Conservation (phyloP, 2,329 filamentous ascomycete species). For the Aspergillus floridensis region DNA sequence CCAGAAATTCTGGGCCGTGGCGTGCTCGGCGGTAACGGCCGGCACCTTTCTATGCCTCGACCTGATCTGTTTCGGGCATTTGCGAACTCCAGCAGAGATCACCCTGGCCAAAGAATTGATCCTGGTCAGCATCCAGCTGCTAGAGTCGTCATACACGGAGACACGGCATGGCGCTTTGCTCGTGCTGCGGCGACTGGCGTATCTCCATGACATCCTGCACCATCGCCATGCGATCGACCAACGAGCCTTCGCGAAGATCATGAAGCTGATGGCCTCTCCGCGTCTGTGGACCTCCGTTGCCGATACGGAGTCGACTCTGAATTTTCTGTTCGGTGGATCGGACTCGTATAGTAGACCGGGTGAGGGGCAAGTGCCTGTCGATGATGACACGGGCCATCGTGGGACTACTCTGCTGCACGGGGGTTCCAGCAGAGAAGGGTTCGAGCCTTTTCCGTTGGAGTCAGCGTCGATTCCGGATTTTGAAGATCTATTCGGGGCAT, state of each 20-base stretch:
- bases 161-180: slow-evolving; percentile 1
- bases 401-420: background rate
- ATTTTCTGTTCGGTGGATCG: background rate
- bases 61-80: background rate
- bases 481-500: background rate
- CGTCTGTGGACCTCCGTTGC: background rate
- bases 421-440: background rate
- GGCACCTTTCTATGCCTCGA: slow-evolving; percentile 3
- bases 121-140: background rate
- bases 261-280: background rate
- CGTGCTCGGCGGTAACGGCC: background rate
- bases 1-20: background rate
- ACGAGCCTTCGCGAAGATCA: background rate
- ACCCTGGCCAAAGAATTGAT: background rate
- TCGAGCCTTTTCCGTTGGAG: background rate
- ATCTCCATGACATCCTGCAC: background rate
- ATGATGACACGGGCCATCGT: background rate
- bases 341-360: background rate
- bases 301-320: background rate
- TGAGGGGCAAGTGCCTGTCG: background rate
- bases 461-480: background rate
- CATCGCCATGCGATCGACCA: background rate
- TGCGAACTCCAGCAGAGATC: background rate
- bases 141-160: background rate
- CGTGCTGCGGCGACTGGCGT: background rate